These are phyloP conservation scores for Arthrobotrys entomopaga DNA, from an alignment of 2,329 filamentous ascomycete species.

Conservation along the genomic window DNA sequence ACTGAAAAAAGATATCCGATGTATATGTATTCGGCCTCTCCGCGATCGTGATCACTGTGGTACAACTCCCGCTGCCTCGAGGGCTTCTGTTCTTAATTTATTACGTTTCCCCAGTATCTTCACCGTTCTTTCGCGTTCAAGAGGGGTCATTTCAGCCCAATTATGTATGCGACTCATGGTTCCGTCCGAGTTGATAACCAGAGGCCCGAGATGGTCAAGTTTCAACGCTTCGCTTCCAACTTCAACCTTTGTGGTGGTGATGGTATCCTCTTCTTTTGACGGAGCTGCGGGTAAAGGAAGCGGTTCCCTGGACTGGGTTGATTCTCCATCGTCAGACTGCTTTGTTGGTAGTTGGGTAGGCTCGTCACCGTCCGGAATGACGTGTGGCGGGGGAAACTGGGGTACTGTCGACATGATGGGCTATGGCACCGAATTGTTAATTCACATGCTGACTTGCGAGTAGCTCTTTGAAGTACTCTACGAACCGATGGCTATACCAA, in stretches of 20 bases:
- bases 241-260: slow-evolving; percentile 37
- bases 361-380: slow-evolving; percentile 28
- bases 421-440: background rate
- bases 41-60: slow-evolving; percentile 12
- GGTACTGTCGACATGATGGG: slow-evolving; percentile 39
- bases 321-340: background rate
- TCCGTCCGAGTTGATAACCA: slow-evolving; percentile 79
- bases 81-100: slow-evolving; percentile 68
- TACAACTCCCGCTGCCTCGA: slow-evolving; percentile 30
- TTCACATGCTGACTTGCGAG: too few relatives aligned
- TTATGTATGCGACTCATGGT: slow-evolving; percentile 77
- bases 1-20: too few relatives aligned
- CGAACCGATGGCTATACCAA: too few relatives aligned
- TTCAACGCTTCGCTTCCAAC: slow-evolving; percentile 60
- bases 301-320: slow-evolving; percentile 11
- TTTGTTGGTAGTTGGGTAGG: background rate
- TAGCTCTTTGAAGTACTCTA: too few relatives aligned
- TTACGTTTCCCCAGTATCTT: slow-evolving; percentile 76
- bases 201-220: slow-evolving; percentile 75
- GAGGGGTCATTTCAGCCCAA: slow-evolving; percentile 76
- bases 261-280: slow-evolving; percentile 18
- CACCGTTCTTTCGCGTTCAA: slow-evolving; percentile 74
- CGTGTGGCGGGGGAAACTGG: slow-evolving; percentile 30
- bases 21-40: too few relatives aligned
- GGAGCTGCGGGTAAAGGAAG: slow-evolving; percentile 36